These are phyloP conservation scores for Craterostigma plantagineum DNA, from an alignment of 257 asterid species.

Conservation along the genomic window DNA sequence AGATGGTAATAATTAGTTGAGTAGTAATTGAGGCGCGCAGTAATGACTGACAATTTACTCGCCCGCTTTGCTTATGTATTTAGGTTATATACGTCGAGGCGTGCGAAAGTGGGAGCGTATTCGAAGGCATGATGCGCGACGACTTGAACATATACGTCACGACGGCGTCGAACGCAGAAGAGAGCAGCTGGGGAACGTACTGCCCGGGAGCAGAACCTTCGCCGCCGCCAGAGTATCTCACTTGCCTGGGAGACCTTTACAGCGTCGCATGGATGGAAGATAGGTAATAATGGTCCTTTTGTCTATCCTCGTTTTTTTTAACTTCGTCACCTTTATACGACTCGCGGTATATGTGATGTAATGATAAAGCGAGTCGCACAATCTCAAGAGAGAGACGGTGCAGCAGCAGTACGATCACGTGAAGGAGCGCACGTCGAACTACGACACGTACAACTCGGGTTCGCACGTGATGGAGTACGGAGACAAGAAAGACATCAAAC, in stretches of 20 bases:
- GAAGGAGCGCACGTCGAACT: conserved; percentile 63
- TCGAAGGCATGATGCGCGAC: conserved; percentile 76
- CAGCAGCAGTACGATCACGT: conserved; percentile 64
- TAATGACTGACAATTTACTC: background rate
- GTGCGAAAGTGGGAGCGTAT: conserved; percentile 82
- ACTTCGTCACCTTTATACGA: too few relatives aligned
- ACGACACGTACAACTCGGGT: conserved; percentile 33
- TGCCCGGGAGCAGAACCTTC: conserved; percentile 59
- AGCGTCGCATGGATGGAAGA: conserved; percentile 98
- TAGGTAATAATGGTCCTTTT: conserved; percentile 46
- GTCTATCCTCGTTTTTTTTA: too few relatives aligned
- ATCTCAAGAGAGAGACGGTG: conserved; percentile 55
- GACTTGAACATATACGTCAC: conserved; percentile 59
- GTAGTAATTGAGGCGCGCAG: background rate
- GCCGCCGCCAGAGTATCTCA: conserved; percentile 44
- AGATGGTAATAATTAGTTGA: conserved; percentile 31
- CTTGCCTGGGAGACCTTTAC: conserved; percentile 86
- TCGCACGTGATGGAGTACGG: conserved; percentile 97
- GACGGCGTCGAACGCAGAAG: conserved; percentile 74
- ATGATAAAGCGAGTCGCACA: conserved; percentile 72
- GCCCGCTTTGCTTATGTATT: too few relatives aligned
- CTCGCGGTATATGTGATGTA: too few relatives aligned
- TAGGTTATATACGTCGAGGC: conserved; percentile 83
- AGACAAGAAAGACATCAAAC: conserved; percentile 34
- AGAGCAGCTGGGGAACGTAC: conserved; percentile 87